These are phyloP conservation scores for Hymenoscyphus scutula DNA, from an alignment of 2,329 filamentous ascomycete genomes.

Conservation along the genomic window DNA sequence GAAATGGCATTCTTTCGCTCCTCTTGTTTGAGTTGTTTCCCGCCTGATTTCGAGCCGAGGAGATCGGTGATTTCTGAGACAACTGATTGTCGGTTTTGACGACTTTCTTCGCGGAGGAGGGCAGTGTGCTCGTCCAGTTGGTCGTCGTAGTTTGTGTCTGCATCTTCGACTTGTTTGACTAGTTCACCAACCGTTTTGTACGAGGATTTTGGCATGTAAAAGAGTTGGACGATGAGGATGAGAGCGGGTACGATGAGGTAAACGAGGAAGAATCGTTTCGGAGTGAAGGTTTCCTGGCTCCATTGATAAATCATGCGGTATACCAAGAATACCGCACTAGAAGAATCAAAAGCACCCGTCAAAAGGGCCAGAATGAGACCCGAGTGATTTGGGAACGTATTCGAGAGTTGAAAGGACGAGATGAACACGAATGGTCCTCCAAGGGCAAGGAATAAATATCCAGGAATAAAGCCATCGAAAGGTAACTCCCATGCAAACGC, in stretches of 20 bases:
- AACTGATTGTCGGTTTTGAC: constrained; percentile 39
- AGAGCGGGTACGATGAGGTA: constrained; percentile 70
- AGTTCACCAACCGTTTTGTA: constrained; percentile 87
- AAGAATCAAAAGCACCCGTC: constrained; percentile 81
- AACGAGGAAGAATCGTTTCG: constrained; percentile 66
- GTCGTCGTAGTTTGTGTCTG: constrained; percentile 46
- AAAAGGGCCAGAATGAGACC: constrained; percentile 77
- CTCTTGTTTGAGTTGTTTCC: constrained; percentile 63
- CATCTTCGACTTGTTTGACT: constrained; percentile 66
- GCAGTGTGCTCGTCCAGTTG: constrained; percentile 51
- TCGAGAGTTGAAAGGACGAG: constrained; percentile 79
- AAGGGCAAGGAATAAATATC: constrained; percentile 73
- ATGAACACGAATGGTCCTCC: constrained; percentile 82
- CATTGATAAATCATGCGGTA: constrained; percentile 70
- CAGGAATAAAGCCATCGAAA: constrained; percentile 72
- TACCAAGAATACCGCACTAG: constrained; percentile 72
- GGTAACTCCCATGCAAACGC: constrained; percentile 62
- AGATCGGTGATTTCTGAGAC: constrained; percentile 70
- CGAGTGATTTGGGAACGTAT: constrained; percentile 74
- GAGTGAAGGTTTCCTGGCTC: constrained; percentile 55
- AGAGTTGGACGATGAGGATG: constrained; percentile 65
- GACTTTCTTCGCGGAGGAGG: constrained; percentile 45
- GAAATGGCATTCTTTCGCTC: constrained; percentile 63
- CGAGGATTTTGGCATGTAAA: constrained; percentile 69
- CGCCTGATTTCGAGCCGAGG: constrained; percentile 62